Base-by-base conservation (phyloP, 306 rosid species). In the Cicer bijugum region DNA sequence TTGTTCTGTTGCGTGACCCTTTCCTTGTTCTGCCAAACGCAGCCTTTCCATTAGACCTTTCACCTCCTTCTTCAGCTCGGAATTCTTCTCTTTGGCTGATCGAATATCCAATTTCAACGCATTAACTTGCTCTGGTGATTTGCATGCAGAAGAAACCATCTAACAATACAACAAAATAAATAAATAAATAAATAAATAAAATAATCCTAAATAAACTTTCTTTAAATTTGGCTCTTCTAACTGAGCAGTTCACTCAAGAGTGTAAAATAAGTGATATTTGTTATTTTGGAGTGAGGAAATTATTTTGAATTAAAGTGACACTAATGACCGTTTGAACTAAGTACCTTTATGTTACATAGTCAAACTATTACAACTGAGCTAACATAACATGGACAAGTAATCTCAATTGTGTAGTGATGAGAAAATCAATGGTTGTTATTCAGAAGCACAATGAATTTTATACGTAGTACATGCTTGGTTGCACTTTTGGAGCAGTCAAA, bases 1-100 rank as follows among this genome's bases (percentile, higher is more conserved):
- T 69, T 89, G 97, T 77, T 85, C 78, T 58, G 79, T 85, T 6
- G 96, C 97, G 28, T 87, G 86, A 69, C 88, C 85, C 61, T 84
- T 90, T 48, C 87, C 89, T 77, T 86, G 91, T 74, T 88, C 96
- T 14, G 90, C 85, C 56, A 82, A 57, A 80, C 86, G 86, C 63
- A 90, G 74, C 73, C 69, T 89, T 43, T 83, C 89, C 61, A 82
- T 84, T 23, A 92, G 85, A 45, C 63, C 80, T 70, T 80, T 82
- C 4, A 89, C 74, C 83, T 80, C 70, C 81, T 74, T 88, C 78
- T 83, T 83, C 78, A 89, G 71, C 82, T 79, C 84, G 1, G 75
- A 64, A 81, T 90, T 92, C 78, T 84, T 88, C 66, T 83, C 80
- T 4, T 79, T 78, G 1, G 82, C 77, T 2, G 85, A 82, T 62